Percentiles rank a stretch among this genome's conserved stretches.
Conservation (phyloP, 2,329 filamentous ascomycete genomes). For the Pestalotiopsis sp. region DNA sequence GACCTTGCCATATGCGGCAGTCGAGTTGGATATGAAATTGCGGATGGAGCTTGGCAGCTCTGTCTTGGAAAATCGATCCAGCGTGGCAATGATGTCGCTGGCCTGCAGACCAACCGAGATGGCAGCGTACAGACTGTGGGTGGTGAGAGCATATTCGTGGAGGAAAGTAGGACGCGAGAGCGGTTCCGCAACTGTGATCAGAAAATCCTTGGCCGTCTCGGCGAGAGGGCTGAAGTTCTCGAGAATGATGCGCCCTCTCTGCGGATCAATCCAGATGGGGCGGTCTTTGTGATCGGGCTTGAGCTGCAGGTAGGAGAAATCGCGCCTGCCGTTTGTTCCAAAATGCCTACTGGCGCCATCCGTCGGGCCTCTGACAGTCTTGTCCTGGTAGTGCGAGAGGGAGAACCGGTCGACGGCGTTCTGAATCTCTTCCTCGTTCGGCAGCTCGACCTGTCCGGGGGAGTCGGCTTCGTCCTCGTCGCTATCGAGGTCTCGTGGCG, state of each 20-base stretch:
- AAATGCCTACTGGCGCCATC: slow-evolving; percentile 45
- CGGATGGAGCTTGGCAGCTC: slow-evolving; percentile 79
- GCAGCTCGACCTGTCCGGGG: slow-evolving; percentile 45
- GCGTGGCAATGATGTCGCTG: slow-evolving; percentile 83
- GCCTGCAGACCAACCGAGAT: slow-evolving; percentile 92
- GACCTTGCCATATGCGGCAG: slow-evolving; percentile 90
- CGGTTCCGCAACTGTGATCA: slow-evolving; percentile 94
- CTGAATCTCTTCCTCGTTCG: slow-evolving; percentile 55
- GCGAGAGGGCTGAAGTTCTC: slow-evolving; percentile 93
- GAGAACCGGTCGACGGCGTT: slow-evolving; percentile 63
- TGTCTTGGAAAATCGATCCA: slow-evolving; percentile 88
- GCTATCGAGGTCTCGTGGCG: slow-evolving; percentile 58
- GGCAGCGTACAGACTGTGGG: slow-evolving; percentile 91
- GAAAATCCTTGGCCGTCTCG: slow-evolving; percentile 85
- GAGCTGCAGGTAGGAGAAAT: slow-evolving; percentile 80
- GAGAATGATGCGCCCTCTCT: slow-evolving; percentile 82
- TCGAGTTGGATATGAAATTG: slow-evolving; percentile 76
- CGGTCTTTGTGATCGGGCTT: slow-evolving; percentile 89
- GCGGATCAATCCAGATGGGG: slow-evolving; percentile 90
- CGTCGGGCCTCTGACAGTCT: slow-evolving; percentile 37
- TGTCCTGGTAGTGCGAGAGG: slow-evolving; percentile 50
- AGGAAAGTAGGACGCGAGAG: slow-evolving; percentile 85
- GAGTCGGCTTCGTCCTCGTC: slow-evolving; percentile 45
- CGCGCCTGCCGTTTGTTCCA: slow-evolving; percentile 47
- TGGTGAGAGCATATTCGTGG: slow-evolving; percentile 90